Base-by-base conservation (phyloP, 2,329 filamentous ascomycete genomes). In the Aspergillus fructus region DNA sequence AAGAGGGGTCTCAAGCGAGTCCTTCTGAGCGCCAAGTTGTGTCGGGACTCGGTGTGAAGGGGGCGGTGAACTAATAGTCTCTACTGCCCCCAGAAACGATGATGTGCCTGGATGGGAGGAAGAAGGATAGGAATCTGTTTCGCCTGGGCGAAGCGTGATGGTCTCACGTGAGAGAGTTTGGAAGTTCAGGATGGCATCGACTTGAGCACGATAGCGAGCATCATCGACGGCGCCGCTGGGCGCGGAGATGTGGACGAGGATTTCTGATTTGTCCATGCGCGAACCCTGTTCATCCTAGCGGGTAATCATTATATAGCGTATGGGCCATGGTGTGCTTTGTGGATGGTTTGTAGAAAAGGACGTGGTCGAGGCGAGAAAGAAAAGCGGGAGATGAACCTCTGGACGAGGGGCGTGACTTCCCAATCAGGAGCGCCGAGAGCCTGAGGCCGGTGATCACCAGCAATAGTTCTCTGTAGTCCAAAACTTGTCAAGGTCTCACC, bases 201-300 rank as follows among this genome's bases (percentile, higher is more conserved):
- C 73, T 34, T 76, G 73, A 12, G 72, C 67, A 37, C 68, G 68
- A 64, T 78, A 76, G 53, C 66, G 68, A 33, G 67, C 68, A 64
- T 78, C 75, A 58, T 78, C 72, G 46, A 60, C 63, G 37, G 61
- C 64, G 50, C 65, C 68, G 61, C 73, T 72, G 30, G 74, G 70
- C 17, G 76, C 76, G 50, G 73, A 68, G 60, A 78, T 67, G 64
- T 78, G 76, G 49, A 77, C 72, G 53, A 78, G 72, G 55, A 78
- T 71, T 65, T 77, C 73, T 56, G 66, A 56, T 24, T 61, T 53
- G 56, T 61, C 61, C 64, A 70, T 71, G 54, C 39, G 51, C 51
- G 6, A n/a, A n/a, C 24, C 4, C 23, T 45, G 21, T 41, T 27
- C 51, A 53, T 53, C 30, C 47, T 53, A 53, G 34, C 47, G 33